Evolutionary conservation across 495 filamentous ascomycete species (phyloP), one percentile per base, ranked within the genome.

Genomic region (Penicillium egyptiacum): DNA sequence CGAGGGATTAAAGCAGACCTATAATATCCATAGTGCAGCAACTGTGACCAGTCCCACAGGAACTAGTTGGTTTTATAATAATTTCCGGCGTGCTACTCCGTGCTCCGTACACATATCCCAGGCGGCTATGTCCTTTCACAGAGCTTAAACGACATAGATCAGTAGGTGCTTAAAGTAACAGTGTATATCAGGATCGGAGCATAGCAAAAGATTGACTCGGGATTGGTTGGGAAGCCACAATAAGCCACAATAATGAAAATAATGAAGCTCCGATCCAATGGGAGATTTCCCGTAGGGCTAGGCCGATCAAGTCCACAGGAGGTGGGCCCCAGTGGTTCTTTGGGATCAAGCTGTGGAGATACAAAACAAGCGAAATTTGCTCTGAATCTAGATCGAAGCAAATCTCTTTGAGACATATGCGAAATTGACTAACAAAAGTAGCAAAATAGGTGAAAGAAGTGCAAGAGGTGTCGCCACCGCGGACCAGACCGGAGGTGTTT

Each of bases 401-500:
- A 42, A 43, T 22, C 41, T 28, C 16, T 28, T 14, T 9, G 11
- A 22, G 12, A 22, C 17, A 42, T 19, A 42, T 42, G 5, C 17
- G 20, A 43, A 43, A 43, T 20, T 23, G 20, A 43, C 31, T 33
- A 5, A 42, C 17, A 11, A 42, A 31, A 47, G n/a, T 33, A n/a
- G 10, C 16, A 30, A 47, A 22, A 8, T 12, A 42, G 3, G 5
- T 14, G 7, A 26, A 26, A 28, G 8, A 28, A 28, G 6, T 31
- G 28, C 39, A 54, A 17, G 44, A 54, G 35, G 31, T 55, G 9
- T 56, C 60, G 60, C 63, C 60, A 66, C 58, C 28, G 35, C 61
- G 58, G 60, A 47, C 53, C 46, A 44, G 35, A 58, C 50, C 61
- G 57, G 62, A 65, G 47, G 23, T 10, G 25, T 10, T 56, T 63